Conservation (phyloP, 2,329 filamentous ascomycete genomes). For the Rhynchosporium graminicola region DNA sequence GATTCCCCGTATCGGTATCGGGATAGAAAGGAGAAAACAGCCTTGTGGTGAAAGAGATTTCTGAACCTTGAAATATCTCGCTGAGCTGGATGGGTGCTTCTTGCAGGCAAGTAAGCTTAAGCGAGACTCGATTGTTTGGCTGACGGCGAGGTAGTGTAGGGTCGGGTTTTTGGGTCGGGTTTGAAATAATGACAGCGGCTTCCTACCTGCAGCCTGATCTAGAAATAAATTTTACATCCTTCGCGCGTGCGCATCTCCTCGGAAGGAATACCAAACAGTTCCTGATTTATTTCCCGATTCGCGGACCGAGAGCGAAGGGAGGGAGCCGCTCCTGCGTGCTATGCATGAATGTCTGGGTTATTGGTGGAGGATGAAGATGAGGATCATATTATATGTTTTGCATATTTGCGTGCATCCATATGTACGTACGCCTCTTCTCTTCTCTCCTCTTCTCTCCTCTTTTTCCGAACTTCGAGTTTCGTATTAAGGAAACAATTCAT, state of each 20-base stretch:
- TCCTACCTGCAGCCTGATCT: neutral
- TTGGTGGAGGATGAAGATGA: neutral
- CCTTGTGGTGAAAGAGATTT: neutral
- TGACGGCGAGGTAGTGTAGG: neutral
- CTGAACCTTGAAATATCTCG: neutral
- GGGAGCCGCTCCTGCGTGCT: no score
- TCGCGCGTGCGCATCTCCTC: no score
- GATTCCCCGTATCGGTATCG: neutral
- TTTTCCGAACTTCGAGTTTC: no score
- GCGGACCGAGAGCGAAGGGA: neutral
- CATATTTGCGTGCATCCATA: neutral
- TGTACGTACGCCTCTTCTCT: neutral
- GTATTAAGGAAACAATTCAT: no score
- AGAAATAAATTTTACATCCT: neutral
- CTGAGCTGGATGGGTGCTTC: neutral
- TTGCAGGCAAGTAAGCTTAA: neutral
- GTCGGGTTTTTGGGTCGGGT: neutral
- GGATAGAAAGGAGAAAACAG: neutral
- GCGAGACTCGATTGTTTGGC: neutral
- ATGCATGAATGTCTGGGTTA: no score
- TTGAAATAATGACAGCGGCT: constrained; percentile 1
- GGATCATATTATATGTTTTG: constrained; percentile 4
- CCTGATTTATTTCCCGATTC: neutral
- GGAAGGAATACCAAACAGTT: neutral
- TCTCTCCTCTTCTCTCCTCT: neutral